Base-by-base conservation (phyloP, 208 protist genomes). In the Trypanosoma congolense region DNA sequence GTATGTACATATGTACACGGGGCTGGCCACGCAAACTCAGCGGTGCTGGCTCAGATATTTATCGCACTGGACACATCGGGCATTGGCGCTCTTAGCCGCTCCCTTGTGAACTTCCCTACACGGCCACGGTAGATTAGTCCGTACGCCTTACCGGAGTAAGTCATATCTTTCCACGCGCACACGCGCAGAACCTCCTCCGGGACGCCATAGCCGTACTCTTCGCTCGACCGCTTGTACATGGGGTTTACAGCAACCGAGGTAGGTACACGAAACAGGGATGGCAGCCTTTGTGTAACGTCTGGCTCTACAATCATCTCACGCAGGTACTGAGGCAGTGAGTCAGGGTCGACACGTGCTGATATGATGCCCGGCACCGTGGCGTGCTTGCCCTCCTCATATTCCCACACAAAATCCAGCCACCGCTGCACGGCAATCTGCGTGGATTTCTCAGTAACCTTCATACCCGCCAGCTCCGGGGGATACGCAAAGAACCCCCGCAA, bases 401-500 rank as follows among this genome's bases (percentile, higher is more conserved):
- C 77, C 86, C 87, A 93, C 9, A 83, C 73, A 64, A 93, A 84
- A 62, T 91, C 80, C 14, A 86, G 65, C 75, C 77, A 91, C 31
- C 72, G 72, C 64, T 87, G 70, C 29, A 83, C 44, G 1, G 87
- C 69, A 16, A 91, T 73, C 47, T 82, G 77, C 48, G 75, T 42
- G 24, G 55, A 18, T 0, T 85, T 60, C 36, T 86, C 81, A 43
- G 82, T 51, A 21, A 93, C 50, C 6, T 70, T 56, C 70, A 81
- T 68, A 4, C 76, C 80, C 14, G 75, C 71, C 8, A 89, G 67
- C 65, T 93, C 82, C 41, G 62, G 61, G 1, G 87, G 83, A 55
- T 85, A 93, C 16, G 83, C 87, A 46, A 93, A 93, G 40, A 90
- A 72, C 14, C 83, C 87, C 29, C 83, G 83, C 47, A 93, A 50